Base-by-base conservation (phyloP, 208 protist species). In the Trypanosoma cruzi region DNA sequence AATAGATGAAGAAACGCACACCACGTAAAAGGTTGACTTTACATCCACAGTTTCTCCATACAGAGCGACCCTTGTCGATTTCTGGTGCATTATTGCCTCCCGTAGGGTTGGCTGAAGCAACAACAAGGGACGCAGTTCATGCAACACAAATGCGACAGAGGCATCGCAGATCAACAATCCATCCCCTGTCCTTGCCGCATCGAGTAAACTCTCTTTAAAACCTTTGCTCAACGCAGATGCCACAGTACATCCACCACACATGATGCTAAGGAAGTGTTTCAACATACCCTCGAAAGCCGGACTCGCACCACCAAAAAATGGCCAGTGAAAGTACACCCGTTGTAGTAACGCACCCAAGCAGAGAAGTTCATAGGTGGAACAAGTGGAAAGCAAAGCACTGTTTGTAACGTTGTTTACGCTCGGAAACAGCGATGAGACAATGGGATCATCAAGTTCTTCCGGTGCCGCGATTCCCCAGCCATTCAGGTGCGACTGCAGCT, bases 111-210 rank as follows among this genome's bases (percentile, higher is more conserved):
- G 40, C 18, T 59, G 58, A n/a, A 87, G 67, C 1, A 58, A 50
- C 14, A 70, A 26, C 7, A 90, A 68, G 8, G 72, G 55, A 56
- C 53, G 62, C n/a, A 90, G 29, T 4, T 75, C 29, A 20, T 81
- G 42, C 20, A 81, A 20, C 11, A 71, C 53, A 29, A 71, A 71
- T 20, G 50, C 37, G 16, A 52, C 64, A 50, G 81, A 61, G 44
- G 88, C 79, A 67, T 92, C 88, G 46, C 86, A 86, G 53, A 96
- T 64, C 31, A 96, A 61, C 22, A 96, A 82, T 6, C 88, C 90
- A 40, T 77, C 68, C 16, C 88, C 88, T 54, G 77, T 44, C 29
- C 52, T 71, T 79, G 88, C 82, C 24, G 85, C 85, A 28, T 75
- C 64, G 7, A 84, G 48, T 18, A 94, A 49, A 26, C 73, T 66